phyloP scores from a whole-genome alignment of 352 stramenopile genomes.

The Phytophthora hybrid region DNA sequence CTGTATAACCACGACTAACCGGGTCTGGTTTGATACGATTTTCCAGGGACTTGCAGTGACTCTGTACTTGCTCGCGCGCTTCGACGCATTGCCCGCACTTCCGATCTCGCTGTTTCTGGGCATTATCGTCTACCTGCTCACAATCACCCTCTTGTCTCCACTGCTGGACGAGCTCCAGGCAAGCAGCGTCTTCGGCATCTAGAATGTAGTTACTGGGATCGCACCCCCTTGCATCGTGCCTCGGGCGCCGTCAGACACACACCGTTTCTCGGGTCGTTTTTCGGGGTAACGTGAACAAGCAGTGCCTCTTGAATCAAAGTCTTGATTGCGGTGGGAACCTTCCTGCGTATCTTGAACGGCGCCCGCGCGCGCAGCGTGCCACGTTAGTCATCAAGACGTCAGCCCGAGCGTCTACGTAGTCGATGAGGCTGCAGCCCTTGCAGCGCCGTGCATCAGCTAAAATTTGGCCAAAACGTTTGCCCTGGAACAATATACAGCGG shows the following conservation, averaged over 20 bases:
- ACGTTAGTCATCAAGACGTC: conserved; percentile 26
- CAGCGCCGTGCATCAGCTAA: background rate
- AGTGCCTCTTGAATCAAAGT: too few relatives aligned
- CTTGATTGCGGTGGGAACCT: conserved; percentile 19
- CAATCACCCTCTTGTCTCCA: conserved; percentile 41
- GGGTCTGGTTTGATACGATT: background rate
- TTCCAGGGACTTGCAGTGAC: conserved; percentile 88
- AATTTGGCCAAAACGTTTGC: conserved; percentile 9
- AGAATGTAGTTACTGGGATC: conserved; percentile 6
- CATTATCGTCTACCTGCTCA: conserved; percentile 60
- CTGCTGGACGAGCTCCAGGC: conserved; percentile 44
- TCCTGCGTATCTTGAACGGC: conserved; percentile 8
- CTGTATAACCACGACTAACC: conserved; percentile 4
- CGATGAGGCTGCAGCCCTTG: background rate
- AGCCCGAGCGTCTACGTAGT: background rate
- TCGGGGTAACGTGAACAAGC: conserved; percentile 12
- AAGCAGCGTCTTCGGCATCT: conserved; percentile 30
- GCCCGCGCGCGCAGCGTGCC: background rate
- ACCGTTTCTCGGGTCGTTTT: conserved; percentile 34
- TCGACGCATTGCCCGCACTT: conserved; percentile 94
- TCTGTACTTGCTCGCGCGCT: conserved; percentile 93
- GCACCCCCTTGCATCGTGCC: conserved; percentile 1
- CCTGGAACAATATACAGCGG: background rate
- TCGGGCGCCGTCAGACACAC: background rate
- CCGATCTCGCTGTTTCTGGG: conserved; percentile 96